These are phyloP conservation scores for Pythium dissotocum DNA, from an alignment of 352 stramenopile genomes.

Conservation along the genomic window DNA sequence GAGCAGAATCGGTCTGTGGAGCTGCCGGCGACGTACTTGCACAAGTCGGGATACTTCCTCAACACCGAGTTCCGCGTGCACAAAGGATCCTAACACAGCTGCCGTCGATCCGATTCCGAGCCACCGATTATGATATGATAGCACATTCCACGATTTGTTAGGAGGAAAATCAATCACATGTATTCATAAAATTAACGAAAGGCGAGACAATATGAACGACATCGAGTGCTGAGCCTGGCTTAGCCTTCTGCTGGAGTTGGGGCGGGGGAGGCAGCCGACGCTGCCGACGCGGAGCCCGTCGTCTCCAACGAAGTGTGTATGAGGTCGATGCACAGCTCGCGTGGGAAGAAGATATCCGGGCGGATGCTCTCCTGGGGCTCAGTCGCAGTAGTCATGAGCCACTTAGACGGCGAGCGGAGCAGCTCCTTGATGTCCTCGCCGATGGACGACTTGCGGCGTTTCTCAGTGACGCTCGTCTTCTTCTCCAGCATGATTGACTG, in stretches of 20 bases:
- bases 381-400: conserved; percentile 37
- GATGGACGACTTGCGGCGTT: conserved; percentile 51
- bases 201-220: neutral
- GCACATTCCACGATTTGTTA: neutral
- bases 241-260: neutral
- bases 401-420: conserved; percentile 61
- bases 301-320: conserved; percentile 1
- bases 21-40: conserved; percentile 74
- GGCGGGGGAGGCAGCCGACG: neutral
- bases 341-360: conserved; percentile 58
- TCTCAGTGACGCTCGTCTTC: conserved; percentile 24
- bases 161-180: conserved; percentile 9
- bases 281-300: neutral
- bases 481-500: conserved; percentile 43
- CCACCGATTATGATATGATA: neutral
- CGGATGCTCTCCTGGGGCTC: conserved; percentile 35
- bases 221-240: neutral
- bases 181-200: conserved; percentile 19
- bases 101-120: neutral
- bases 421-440: conserved; percentile 70
- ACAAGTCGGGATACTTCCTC: conserved; percentile 80
- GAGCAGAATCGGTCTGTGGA: conserved; percentile 69
- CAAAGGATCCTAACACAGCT: conserved; percentile 26
- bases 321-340: conserved; percentile 42
- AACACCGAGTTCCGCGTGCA: conserved; percentile 68